phyloP scores from a whole-genome alignment of 2,329 filamentous ascomycete species.

The Beauveria medogensis region DNA sequence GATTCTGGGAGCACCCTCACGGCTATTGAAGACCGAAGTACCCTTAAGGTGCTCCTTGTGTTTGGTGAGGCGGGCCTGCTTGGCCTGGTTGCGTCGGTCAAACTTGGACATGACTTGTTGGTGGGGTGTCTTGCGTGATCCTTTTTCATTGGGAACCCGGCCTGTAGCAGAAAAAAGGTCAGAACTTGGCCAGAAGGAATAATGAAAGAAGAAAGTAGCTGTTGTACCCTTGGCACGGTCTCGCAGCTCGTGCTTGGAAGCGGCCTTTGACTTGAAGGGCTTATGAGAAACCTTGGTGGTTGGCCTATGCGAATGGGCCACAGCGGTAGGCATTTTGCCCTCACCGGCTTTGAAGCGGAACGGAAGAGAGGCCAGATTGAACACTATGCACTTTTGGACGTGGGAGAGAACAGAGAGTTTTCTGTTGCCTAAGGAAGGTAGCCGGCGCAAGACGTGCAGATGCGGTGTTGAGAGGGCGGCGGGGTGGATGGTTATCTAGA shows the following conservation, averaged over 20 bases:
- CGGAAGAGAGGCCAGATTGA: slow-evolving; percentile 62
- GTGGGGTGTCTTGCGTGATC: slow-evolving; percentile 77
- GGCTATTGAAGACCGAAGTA: slow-evolving; percentile 74
- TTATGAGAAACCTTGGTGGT: slow-evolving; percentile 88
- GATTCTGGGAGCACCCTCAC: slow-evolving; percentile 78
- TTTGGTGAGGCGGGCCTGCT: slow-evolving; percentile 79
- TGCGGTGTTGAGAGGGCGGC: slow-evolving; percentile 19
- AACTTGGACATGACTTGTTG: slow-evolving; percentile 98
- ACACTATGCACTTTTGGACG: not conserved
- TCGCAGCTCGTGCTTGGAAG: slow-evolving; percentile 79
- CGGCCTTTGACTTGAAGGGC: slow-evolving; percentile 84
- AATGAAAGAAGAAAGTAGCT: slow-evolving; percentile 1
- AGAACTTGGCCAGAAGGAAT: slow-evolving; percentile 10
- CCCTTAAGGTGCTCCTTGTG: slow-evolving; percentile 75
- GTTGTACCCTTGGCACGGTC: slow-evolving; percentile 71
- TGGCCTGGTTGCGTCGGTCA: slow-evolving; percentile 88
- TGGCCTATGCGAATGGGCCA: slow-evolving; percentile 77
- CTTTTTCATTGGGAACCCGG: slow-evolving; percentile 67
- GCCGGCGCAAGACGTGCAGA: slow-evolving; percentile 21
- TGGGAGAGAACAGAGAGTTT: not conserved
- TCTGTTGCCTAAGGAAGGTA: not conserved
- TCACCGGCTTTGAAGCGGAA: slow-evolving; percentile 82
- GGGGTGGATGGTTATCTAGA: slow-evolving; percentile 26
- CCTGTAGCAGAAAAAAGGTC: slow-evolving; percentile 39
- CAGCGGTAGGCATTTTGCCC: slow-evolving; percentile 66